Evolutionary conservation across 108 stramenopile species (phyloP).

Genomic region (Cylindrotheca fusiformis): DNA sequence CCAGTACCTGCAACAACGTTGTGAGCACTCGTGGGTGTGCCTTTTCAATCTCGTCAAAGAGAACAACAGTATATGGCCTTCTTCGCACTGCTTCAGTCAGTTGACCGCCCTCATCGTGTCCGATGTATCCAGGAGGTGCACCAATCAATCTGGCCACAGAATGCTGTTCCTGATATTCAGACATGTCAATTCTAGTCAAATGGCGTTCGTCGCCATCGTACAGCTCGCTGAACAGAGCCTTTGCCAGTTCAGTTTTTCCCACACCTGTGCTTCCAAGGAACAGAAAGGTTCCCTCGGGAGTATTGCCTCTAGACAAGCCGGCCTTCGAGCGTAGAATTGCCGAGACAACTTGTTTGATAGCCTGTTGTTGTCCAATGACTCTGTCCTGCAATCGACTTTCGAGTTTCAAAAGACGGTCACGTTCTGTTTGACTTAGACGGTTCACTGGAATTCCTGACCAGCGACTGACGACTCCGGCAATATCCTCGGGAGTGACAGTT

Average conservation of each 20-base stretch:
- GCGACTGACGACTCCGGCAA: constrained; percentile 61
- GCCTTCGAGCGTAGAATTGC: constrained; percentile 83
- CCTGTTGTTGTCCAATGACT: constrained; percentile 88
- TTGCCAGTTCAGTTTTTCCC: constrained; percentile 93
- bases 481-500: constrained; percentile 48
- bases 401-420: constrained; percentile 78
- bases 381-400: constrained; percentile 58
- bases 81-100: constrained; percentile 95
- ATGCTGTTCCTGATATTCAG: constrained; percentile 90
- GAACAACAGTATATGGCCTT: constrained; percentile 91
- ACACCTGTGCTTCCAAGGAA: constrained; percentile 91
- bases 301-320: constrained; percentile 67
- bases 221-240: constrained; percentile 87
- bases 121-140: constrained; percentile 92
- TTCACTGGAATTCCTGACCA: constrained; percentile 74
- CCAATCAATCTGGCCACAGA: constrained; percentile 90
- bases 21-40: constrained; percentile 95
- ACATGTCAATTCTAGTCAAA: constrained; percentile 94
- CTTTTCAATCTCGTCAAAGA: constrained; percentile 98
- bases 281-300: constrained; percentile 82
- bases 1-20: constrained; percentile 88
- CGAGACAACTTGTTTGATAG: constrained; percentile 76
- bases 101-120: constrained; percentile 96
- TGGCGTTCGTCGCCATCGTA: constrained; percentile 87
- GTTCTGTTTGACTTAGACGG: constrained; percentile 70